These are phyloP conservation scores for Massospora cicadina DNA, from an alignment of 371 early-diverging fungal species.

Conservation along the genomic window DNA sequence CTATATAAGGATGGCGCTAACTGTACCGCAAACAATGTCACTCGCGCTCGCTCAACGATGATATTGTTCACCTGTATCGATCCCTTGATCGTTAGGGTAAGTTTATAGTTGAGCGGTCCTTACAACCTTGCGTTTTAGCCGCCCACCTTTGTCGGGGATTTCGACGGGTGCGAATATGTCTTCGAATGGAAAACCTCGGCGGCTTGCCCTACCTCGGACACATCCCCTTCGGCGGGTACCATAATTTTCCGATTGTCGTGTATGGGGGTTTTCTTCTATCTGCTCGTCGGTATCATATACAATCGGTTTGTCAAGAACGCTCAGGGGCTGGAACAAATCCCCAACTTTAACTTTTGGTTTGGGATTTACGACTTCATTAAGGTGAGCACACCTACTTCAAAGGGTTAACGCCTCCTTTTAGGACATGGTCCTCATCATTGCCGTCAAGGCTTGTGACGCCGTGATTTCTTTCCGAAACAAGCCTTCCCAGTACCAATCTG, in stretches of 20 bases:
- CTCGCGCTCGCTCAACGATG: not conserved
- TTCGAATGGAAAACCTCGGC: conserved; percentile 3
- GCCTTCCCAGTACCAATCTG: not conserved
- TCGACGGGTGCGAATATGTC: not conserved
- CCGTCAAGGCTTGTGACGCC: conserved; percentile 6
- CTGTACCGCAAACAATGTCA: not conserved
- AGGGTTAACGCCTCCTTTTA: not conserved
- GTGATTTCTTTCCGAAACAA: not conserved
- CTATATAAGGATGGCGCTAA: not conserved
- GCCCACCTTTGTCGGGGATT: conserved; percentile 4
- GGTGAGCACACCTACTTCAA: not conserved
- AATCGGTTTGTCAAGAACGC: not conserved
- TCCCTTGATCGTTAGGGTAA: not conserved
- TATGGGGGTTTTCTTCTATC: not conserved
- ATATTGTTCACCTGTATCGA: conserved; percentile 2
- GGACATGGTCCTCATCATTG: conserved; percentile 5
- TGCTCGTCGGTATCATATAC: conserved; percentile 1
- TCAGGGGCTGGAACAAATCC: conserved; percentile 5
- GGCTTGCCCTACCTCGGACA: not conserved
- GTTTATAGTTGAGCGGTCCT: not conserved
- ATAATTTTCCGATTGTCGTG: not conserved
- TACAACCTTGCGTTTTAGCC: not conserved
- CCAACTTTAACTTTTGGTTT: conserved; percentile 7
- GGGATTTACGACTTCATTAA: conserved; percentile 5
- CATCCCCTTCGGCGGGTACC: not conserved